Conservation (phyloP, 345 rosid genomes). For the Cochlearia excelsa region DNA sequence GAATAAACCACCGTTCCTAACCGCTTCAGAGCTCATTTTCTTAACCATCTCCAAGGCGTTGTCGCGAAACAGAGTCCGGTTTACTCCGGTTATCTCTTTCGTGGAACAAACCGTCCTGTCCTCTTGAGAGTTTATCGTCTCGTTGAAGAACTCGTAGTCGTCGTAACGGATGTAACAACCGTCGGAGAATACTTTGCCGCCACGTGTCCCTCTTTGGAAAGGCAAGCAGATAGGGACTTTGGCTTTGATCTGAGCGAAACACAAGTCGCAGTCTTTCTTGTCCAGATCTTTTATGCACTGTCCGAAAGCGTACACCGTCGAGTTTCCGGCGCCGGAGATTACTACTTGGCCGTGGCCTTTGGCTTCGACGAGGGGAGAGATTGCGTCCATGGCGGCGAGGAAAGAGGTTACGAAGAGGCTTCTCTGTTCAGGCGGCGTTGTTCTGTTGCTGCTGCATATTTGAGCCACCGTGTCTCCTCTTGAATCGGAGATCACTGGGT, state of each 20-base stretch:
- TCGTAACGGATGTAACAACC: constrained; percentile 79
- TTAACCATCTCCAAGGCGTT: constrained; percentile 49
- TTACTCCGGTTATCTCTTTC: constrained; percentile 45
- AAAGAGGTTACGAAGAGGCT: constrained; percentile 46
- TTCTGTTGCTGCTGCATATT: constrained; percentile 63
- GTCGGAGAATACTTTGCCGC: constrained; percentile 67
- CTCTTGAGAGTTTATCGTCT: constrained; percentile 39
- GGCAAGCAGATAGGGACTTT: constrained; percentile 67
- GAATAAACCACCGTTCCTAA: constrained; percentile 48
- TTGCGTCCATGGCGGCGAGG: constrained; percentile 48
- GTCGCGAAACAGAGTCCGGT: constrained; percentile 46
- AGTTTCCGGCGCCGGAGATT: constrained; percentile 42
- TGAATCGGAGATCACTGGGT: constrained; percentile 56
- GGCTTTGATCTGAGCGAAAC: constrained; percentile 75
- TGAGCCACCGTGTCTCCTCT: constrained; percentile 55
- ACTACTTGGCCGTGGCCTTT: constrained; percentile 48
- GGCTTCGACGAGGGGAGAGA: constrained; percentile 42
- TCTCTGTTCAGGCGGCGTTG: constrained; percentile 43
- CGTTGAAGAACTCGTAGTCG: constrained; percentile 63
- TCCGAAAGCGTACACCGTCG: constrained; percentile 63
- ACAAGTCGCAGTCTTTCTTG: constrained; percentile 63
- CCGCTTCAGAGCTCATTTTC: constrained; percentile 55
- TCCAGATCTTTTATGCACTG: constrained; percentile 83
- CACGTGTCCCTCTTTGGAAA: constrained; percentile 63
- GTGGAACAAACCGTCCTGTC: constrained; percentile 45